A percentile compares a stretch with the other conserved stretches of the same genome.
Evolutionary conservation across 148 eudicot species (phyloP).

Genomic region (Nyssa sinensis): DNA sequence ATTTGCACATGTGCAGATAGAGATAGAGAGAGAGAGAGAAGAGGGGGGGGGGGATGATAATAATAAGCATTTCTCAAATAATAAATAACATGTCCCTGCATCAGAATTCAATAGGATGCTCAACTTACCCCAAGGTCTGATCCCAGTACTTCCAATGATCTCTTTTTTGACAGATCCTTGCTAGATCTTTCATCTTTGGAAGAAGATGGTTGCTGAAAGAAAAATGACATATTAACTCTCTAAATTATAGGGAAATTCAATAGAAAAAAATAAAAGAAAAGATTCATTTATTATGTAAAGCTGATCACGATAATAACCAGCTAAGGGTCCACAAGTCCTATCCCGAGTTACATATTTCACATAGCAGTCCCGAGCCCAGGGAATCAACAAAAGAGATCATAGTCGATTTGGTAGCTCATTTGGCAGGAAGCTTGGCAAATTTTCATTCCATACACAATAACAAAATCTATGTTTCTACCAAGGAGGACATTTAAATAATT

Average conservation of each 20-base stretch:
- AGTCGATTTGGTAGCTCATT: background rate
- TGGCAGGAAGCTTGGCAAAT: background rate
- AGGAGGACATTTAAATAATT: background rate
- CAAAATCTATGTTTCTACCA: background rate
- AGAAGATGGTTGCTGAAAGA: conserved; percentile 65
- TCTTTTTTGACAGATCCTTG: conserved; percentile 44
- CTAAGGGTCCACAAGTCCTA: background rate
- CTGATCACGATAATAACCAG: background rate
- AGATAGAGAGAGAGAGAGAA: no score
- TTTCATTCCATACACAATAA: background rate
- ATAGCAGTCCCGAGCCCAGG: background rate
- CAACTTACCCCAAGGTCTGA: conserved; percentile 53
- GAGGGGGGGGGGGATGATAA: no score
- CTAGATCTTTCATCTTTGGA: conserved; percentile 38
- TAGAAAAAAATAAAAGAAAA: background rate
- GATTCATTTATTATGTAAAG: background rate
- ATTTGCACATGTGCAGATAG: no score
- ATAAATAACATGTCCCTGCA: background rate
- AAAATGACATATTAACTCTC: conserved; percentile 16
- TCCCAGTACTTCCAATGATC: conserved; percentile 46
- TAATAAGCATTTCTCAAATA: no score
- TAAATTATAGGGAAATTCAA: background rate
- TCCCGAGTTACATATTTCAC: background rate
- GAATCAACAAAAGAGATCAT: background rate
- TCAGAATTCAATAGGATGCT: background rate